Percentiles rank a stretch among this genome's conserved stretches.
Conservation (phyloP, 805 yeast genomes). For the Aciculoconidium aculeatum region DNA sequence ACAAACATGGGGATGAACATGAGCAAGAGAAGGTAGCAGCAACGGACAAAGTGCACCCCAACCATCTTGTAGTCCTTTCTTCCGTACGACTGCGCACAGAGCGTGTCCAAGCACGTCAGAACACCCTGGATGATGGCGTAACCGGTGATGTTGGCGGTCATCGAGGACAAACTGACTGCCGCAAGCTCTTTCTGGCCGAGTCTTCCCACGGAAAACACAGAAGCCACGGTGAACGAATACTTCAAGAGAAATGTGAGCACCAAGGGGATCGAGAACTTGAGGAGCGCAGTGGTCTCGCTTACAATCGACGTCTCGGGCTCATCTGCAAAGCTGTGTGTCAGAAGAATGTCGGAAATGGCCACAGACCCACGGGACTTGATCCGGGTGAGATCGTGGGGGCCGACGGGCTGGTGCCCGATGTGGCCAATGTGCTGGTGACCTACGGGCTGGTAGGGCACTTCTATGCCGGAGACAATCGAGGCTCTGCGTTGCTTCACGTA, state of each 20-base stretch:
- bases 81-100: conserved; percentile 76
- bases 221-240: conserved; percentile 68
- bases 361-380: conserved; percentile 11
- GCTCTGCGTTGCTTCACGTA: conserved; percentile 35
- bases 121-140: conserved; percentile 72
- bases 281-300: conserved; percentile 35
- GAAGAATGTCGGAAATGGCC: conserved; percentile 17
- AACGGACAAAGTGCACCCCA: conserved; percentile 64
- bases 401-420: conserved; percentile 9
- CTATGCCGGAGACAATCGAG: conserved; percentile 31
- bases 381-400: conserved; percentile 11
- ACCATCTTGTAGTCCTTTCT: conserved; percentile 58
- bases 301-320: conserved; percentile 39
- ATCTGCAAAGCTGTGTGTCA: conserved; percentile 21
- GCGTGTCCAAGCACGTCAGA: conserved; percentile 72
- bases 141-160: conserved; percentile 76
- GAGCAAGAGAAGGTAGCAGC: conserved; percentile 51
- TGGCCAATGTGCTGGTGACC: conserved; percentile 10
- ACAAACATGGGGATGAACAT: conserved; percentile 49
- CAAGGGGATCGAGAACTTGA: conserved; percentile 48
- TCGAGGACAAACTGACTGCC: conserved; percentile 67
- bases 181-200: conserved; percentile 68
- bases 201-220: conserved; percentile 72
- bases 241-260: conserved; percentile 64
- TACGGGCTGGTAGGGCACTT: conserved; percentile 15